These are phyloP conservation scores for Mycena galopus DNA, from an alignment of 768 basidiomycete species.

Conservation along the genomic window DNA sequence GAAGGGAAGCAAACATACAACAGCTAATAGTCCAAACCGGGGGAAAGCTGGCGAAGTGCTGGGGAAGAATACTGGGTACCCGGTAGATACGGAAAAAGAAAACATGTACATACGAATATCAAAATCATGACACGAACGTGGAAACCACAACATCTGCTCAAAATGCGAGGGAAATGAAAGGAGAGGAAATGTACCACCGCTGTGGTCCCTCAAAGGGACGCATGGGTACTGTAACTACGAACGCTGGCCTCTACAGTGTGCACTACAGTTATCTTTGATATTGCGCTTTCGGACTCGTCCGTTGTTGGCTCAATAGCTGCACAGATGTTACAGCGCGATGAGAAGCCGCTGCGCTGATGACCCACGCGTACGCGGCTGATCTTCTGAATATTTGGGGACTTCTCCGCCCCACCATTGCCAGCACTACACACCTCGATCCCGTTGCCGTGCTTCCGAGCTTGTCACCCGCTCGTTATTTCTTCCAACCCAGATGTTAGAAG, in stretches of 20 bases:
- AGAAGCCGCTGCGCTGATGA: constrained; percentile 9
- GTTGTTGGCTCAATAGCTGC: constrained; percentile 16
- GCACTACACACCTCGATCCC: constrained; percentile 10
- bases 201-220: constrained; percentile 11
- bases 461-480: constrained; percentile 7
- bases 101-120: constrained; percentile 11
- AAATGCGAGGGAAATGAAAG: constrained; percentile 4
- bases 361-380: constrained; percentile 12
- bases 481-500: constrained; percentile 6
- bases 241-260: constrained; percentile 15
- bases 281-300: constrained; percentile 12
- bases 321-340: constrained; percentile 13
- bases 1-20: constrained; percentile 3
- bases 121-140: constrained; percentile 10
- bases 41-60: neutral
- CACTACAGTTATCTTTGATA: constrained; percentile 7
- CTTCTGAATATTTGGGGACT: constrained; percentile 18
- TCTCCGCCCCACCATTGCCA: constrained; percentile 6
- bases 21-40: neutral
- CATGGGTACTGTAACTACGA: constrained; percentile 2
- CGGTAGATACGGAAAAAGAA: constrained; percentile 10
- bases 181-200: constrained; percentile 1
- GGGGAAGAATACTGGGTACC: constrained; percentile 4
- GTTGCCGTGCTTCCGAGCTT: constrained; percentile 14
- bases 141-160: constrained; percentile 1